Conservation (phyloP, 192 early-diverging fungal genomes). For the Gigaspora rosea region DNA sequence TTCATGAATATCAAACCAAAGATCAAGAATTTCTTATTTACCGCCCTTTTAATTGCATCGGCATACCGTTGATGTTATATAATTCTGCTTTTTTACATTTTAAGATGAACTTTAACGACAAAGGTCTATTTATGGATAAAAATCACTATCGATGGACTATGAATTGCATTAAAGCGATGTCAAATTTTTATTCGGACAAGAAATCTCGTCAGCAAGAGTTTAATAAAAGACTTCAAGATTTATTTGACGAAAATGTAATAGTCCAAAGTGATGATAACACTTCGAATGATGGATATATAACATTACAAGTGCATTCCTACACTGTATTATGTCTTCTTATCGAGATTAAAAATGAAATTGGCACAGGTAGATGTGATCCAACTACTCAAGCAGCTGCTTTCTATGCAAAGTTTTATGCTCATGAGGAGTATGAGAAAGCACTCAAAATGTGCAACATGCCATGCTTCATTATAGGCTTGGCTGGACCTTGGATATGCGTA, state of each 20-base stretch:
- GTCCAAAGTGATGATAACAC: not conserved
- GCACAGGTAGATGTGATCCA: slow-evolving; percentile 2
- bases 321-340: slow-evolving; percentile 3
- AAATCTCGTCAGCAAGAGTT: not conserved
- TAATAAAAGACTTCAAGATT: not conserved
- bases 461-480: slow-evolving; percentile 16
- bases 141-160: slow-evolving; percentile 17
- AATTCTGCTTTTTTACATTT: not conserved
- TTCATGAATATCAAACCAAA: not conserved
- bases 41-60: not conserved
- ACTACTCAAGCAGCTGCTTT: too few species aligned
- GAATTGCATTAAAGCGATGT: not conserved
- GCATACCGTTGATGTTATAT: not conserved
- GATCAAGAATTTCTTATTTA: not conserved
- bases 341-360: slow-evolving; percentile 20
- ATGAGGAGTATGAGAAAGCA: not conserved
- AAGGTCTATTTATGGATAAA: not conserved
- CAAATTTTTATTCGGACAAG: not conserved
- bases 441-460: slow-evolving; percentile 12
- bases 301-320: too few species aligned
- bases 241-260: not conserved
- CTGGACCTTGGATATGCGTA: slow-evolving; percentile 15
- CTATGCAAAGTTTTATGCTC: slow-evolving; percentile 7
- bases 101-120: not conserved
- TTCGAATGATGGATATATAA: slow-evolving; percentile 14